A percentile compares a stretch with the other conserved stretches of the same genome.
These are phyloP conservation scores for Pythium periplocum DNA, from an alignment of 352 stramenopile species.

Conservation along the genomic window DNA sequence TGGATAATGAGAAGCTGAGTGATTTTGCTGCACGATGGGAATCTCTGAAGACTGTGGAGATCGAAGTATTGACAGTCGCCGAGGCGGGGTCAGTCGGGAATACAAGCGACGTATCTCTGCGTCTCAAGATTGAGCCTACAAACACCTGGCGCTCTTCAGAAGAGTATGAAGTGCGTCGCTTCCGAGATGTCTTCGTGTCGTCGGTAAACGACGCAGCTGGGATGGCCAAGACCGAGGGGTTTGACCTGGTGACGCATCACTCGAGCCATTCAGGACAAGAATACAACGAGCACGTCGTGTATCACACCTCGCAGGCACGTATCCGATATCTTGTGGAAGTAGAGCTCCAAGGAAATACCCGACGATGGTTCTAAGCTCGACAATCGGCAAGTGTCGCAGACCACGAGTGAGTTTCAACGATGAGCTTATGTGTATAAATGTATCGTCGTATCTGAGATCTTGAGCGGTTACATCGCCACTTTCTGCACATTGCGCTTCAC, in stretches of 20 bases:
- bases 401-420: no score
- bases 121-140: neutral
- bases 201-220: slow-evolving; percentile 1
- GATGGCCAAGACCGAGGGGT: slow-evolving; percentile 1
- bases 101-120: neutral
- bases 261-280: neutral
- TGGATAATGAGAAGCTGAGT: no score
- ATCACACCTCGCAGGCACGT: slow-evolving; percentile 5
- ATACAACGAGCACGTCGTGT: slow-evolving; percentile 20
- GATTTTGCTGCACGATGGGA: no score
- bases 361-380: no score
- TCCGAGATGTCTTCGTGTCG: slow-evolving; percentile 8
- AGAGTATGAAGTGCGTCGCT: slow-evolving; percentile 2
- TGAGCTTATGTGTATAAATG: no score
- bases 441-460: no score
- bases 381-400: no score
- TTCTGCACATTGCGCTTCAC: no score
- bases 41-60: neutral
- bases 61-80: neutral
- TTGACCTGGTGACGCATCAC: neutral
- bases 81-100: neutral
- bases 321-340: slow-evolving; percentile 19
- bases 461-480: no score
- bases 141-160: neutral
- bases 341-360: neutral